These are phyloP conservation scores for Orbilia blumenaviensis DNA, from an alignment of 2,329 filamentous ascomycete genomes.

Conservation along the genomic window DNA sequence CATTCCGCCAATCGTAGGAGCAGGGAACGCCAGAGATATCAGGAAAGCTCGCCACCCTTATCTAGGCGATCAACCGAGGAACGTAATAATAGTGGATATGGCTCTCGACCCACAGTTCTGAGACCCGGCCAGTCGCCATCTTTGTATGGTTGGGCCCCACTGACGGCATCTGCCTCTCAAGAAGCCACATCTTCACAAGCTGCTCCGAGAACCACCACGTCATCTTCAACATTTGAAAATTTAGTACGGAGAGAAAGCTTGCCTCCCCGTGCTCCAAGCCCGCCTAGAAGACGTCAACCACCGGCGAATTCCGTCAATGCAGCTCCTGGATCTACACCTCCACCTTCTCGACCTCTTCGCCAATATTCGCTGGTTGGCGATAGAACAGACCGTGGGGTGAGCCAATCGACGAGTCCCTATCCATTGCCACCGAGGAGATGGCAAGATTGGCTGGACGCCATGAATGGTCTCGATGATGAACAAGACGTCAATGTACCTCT, in stretches of 20 bases:
- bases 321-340: slow-evolving; percentile 46
- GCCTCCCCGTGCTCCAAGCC: slow-evolving; percentile 42
- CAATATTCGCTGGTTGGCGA: slow-evolving; percentile 46
- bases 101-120: slow-evolving; percentile 64
- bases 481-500: slow-evolving; percentile 32
- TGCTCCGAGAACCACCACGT: slow-evolving; percentile 36
- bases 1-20: slow-evolving; percentile 54
- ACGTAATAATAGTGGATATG: slow-evolving; percentile 62
- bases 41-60: slow-evolving; percentile 53
- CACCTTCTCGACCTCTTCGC: slow-evolving; percentile 37
- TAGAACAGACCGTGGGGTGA: slow-evolving; percentile 12
- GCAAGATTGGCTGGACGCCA: slow-evolving; percentile 51
- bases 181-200: slow-evolving; percentile 50
- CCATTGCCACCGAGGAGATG: slow-evolving; percentile 44
- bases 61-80: slow-evolving; percentile 49
- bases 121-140: slow-evolving; percentile 63
- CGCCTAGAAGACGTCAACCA: slow-evolving; percentile 36
- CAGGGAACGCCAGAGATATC: slow-evolving; percentile 55
- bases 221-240: slow-evolving; percentile 37
- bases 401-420: slow-evolving; percentile 42
- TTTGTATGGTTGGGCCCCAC: slow-evolving; percentile 71
- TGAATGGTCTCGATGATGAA: slow-evolving; percentile 47
- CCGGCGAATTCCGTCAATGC: slow-evolving; percentile 48
- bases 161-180: slow-evolving; percentile 58
- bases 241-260: slow-evolving; percentile 37